Percentiles rank a stretch among this genome's conserved stretches.
These are phyloP conservation scores for Closterium sp. DNA, from an alignment of 139 green algal species.

Conservation along the genomic window DNA sequence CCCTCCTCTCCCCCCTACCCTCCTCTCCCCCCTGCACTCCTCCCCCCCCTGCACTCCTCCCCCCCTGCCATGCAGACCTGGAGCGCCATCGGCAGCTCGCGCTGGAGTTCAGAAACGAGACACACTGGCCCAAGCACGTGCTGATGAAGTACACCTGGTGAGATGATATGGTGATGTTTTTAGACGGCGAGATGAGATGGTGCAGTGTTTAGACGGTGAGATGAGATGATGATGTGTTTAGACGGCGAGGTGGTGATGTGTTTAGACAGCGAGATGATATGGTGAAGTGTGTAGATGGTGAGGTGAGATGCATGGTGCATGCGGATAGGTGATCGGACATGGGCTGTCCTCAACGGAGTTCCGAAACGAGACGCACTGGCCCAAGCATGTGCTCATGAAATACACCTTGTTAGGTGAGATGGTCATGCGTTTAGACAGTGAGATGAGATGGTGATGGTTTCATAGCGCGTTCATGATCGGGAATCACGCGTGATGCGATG, in stretches of 20 bases:
- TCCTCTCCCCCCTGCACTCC: not conserved
- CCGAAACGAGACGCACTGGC: slow-evolving; percentile 18
- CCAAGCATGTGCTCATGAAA: slow-evolving; percentile 30
- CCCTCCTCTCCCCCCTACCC: not conserved
- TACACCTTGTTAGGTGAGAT: slow-evolving; percentile 34
- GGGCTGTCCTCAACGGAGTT: too few species aligned
- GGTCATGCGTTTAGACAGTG: not conserved
- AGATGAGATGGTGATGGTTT: not conserved
- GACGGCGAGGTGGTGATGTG: too few species aligned
- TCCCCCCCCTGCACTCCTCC: not conserved
- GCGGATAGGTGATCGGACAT: too few species aligned
- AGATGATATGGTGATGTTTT: not conserved
- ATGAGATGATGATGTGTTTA: too few species aligned
- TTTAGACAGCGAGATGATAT: too few species aligned
- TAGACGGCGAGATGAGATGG: too few species aligned
- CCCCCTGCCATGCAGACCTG: slow-evolving; percentile 3
- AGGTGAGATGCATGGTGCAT: not conserved
- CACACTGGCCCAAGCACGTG: slow-evolving; percentile 38
- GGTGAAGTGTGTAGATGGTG: too few species aligned
- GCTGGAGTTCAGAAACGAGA: slow-evolving; percentile 23
- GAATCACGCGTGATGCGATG: too few species aligned
- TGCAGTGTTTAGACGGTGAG: too few species aligned
- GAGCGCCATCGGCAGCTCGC: slow-evolving; percentile 14
- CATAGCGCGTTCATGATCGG: too few species aligned
- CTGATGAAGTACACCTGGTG: slow-evolving; percentile 34